Conservation (phyloP, 495 filamentous ascomycete genomes). For the Cairneyella variabilis region DNA sequence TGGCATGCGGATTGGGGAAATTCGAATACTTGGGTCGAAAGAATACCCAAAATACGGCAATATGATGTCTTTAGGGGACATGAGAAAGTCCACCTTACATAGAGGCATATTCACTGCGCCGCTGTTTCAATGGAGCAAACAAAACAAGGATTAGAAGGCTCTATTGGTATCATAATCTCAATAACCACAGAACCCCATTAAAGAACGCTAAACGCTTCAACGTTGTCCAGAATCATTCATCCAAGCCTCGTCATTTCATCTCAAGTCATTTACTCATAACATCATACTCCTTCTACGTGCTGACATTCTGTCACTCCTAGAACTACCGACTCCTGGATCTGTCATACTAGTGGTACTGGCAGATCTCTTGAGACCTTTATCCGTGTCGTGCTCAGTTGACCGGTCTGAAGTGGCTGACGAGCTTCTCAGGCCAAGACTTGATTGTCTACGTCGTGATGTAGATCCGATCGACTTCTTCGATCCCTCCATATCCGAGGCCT, state of each 20-base stretch:
- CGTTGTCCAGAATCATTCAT: slow-evolving; percentile 10
- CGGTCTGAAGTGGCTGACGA: not conserved
- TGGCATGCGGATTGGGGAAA: no score
- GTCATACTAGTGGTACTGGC: slow-evolving; percentile 6
- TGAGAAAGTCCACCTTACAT: no score
- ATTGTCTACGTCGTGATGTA: slow-evolving; percentile 19
- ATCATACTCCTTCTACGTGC: slow-evolving; percentile 52
- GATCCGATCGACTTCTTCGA: slow-evolving; percentile 5
- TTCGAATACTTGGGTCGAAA: no score
- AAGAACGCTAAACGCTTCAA: slow-evolving; percentile 12
- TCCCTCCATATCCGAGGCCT: slow-evolving; percentile 23
- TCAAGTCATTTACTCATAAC: slow-evolving; percentile 40
- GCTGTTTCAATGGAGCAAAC: not conserved
- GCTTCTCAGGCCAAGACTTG: slow-evolving; percentile 15
- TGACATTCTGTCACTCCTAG: slow-evolving; percentile 24
- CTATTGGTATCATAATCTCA: slow-evolving; percentile 30
- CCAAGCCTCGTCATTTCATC: not conserved
- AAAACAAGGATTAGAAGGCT: slow-evolving; percentile 17
- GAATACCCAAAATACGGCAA: no score
- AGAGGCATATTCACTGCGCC: no score
- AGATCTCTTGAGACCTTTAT: slow-evolving; percentile 18
- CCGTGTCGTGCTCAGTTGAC: not conserved
- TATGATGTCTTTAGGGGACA: no score
- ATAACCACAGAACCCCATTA: slow-evolving; percentile 12
- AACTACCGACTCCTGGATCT: not conserved